phyloP scores from a whole-genome alignment of 148 eudicot species.

The Cornus florida region DNA sequence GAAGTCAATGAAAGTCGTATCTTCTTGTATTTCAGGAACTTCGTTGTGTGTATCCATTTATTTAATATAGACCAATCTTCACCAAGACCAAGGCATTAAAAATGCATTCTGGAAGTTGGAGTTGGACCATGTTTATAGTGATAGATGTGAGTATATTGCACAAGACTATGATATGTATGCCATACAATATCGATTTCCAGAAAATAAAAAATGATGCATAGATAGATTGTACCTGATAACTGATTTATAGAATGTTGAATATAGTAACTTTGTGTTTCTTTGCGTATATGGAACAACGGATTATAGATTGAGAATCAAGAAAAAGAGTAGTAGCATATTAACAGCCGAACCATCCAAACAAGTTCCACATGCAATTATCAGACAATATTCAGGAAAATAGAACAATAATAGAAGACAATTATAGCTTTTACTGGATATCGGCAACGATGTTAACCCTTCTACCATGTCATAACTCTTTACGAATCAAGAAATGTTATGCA shows the following conservation, averaged over 20 bases:
- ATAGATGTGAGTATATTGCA: not conserved
- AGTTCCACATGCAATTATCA: not conserved
- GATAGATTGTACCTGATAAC: not conserved
- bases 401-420: not conserved
- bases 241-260: not conserved
- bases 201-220: not conserved
- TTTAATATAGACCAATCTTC: not conserved
- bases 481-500: not conserved
- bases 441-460: not conserved
- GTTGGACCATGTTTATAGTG: not conserved
- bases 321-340: not conserved
- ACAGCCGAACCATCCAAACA: not conserved
- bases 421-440: not conserved
- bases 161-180: not conserved
- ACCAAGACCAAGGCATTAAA: not conserved
- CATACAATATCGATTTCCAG: not conserved
- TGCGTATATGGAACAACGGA: not conserved
- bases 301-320: not conserved
- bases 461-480: not conserved
- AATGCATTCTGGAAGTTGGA: not conserved
- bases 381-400: not conserved
- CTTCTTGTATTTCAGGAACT: not conserved
- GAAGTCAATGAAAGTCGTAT: not conserved
- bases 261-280: not conserved
- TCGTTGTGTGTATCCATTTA: not conserved